Evolutionary conservation across 306 rosid genomes (phyloP).

Genomic region (Carpinus viminea): DNA sequence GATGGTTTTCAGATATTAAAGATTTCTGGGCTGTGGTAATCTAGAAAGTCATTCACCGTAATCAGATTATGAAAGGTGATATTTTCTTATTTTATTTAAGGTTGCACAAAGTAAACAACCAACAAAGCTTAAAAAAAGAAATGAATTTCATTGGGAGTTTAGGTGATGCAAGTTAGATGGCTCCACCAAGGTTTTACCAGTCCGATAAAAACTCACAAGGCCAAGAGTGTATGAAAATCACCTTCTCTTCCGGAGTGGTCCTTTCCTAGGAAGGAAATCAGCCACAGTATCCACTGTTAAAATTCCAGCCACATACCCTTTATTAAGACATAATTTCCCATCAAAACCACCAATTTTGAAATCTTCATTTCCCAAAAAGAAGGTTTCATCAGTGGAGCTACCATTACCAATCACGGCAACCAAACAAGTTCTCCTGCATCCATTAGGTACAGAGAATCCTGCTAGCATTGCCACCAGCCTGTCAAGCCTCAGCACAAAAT

Average conservation of each 20-base stretch:
- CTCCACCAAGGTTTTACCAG: not conserved
- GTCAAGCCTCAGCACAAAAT: conserved; percentile 81
- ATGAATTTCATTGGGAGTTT: not conserved
- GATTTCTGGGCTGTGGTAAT: not conserved
- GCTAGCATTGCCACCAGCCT: conserved; percentile 85
- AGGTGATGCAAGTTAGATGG: not conserved
- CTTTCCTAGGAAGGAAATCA: conserved; percentile 87
- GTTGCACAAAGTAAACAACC: not conserved
- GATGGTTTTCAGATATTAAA: not conserved
- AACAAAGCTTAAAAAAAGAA: not conserved
- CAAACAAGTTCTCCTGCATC: conserved; percentile 81
- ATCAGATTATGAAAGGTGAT: not conserved
- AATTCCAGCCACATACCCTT: conserved; percentile 90
- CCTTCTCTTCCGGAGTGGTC: conserved; percentile 84
- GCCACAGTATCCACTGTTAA: conserved; percentile 93
- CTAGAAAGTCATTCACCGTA: not conserved
- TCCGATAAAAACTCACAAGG: not conserved
- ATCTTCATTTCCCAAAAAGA: conserved; percentile 64
- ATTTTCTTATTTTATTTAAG: not conserved
- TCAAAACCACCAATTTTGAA: conserved; percentile 69
- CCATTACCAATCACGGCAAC: conserved; percentile 85
- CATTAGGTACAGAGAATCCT: conserved; percentile 75
- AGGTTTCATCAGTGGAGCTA: conserved; percentile 53
- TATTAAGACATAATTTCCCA: conserved; percentile 78
- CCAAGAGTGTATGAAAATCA: conserved; percentile 33